phyloP scores from a whole-genome alignment of 1,284 basidiomycete species.

The Cutaneotrichosporon sp. region DNA sequence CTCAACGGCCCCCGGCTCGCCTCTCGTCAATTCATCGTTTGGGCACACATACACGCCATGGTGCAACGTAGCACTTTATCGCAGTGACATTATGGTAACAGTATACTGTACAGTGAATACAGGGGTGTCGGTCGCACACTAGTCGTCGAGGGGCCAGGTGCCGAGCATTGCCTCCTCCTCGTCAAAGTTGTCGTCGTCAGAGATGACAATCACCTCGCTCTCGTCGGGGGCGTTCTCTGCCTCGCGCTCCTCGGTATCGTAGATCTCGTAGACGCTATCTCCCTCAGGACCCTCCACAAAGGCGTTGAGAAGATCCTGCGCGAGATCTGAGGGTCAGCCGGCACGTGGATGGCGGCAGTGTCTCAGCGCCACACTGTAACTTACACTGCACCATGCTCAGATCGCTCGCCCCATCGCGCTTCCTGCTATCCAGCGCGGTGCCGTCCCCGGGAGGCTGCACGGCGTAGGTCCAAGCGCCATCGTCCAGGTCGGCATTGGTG shows the following conservation, averaged over 20 bases:
- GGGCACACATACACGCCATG: not conserved
- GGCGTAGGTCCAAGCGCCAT: slow-evolving; percentile 9
- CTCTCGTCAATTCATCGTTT: too few relatives aligned
- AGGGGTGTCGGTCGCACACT: not conserved
- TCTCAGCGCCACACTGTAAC: slow-evolving; percentile 15
- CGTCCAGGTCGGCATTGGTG: slow-evolving; percentile 59
- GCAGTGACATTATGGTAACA: not conserved
- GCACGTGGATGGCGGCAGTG: not conserved
- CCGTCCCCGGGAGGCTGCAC: slow-evolving; percentile 8
- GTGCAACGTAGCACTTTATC: not conserved
- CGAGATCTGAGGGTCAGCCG: slow-evolving; percentile 58
- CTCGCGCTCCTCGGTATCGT: slow-evolving; percentile 43
- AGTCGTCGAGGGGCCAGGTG: not conserved
- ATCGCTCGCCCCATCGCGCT: slow-evolving; percentile 2
- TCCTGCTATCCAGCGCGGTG: not conserved
- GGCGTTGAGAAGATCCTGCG: slow-evolving; percentile 67
- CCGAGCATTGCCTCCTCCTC: slow-evolving; percentile 5
- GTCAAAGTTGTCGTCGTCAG: slow-evolving; percentile 18
- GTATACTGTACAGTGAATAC: not conserved
- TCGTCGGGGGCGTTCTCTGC: not conserved
- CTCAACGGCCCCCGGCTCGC: too few relatives aligned
- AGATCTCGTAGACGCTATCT: slow-evolving; percentile 69
- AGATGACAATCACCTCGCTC: not conserved
- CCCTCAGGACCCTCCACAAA: slow-evolving; percentile 70
- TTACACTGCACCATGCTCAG: slow-evolving; percentile 43